A percentile compares a stretch with the other conserved stretches of the same genome.
These are phyloP conservation scores for Ophiostoma himal-ulmi DNA, from an alignment of 2,329 filamentous ascomycete genomes.

Conservation along the genomic window DNA sequence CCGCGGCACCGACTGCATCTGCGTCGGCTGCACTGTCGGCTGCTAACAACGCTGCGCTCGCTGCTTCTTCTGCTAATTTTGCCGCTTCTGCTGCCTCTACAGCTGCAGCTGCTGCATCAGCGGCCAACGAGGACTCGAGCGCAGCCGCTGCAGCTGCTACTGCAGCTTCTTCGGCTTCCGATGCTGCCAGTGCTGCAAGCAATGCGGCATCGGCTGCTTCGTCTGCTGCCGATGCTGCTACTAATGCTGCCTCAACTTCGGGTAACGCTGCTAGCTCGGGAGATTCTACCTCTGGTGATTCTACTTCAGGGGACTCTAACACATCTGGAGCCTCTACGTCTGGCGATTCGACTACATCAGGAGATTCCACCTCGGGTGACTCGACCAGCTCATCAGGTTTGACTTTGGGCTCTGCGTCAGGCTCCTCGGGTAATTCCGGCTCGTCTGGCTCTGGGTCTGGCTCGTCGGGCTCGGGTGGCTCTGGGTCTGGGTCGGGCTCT, in stretches of 20 bases:
- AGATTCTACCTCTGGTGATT: not conserved
- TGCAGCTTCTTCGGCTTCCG: not conserved
- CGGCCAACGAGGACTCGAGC: not conserved
- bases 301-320: not conserved
- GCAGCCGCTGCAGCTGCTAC: not conserved
- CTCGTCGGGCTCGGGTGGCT: not conserved
- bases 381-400: not conserved
- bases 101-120: constrained; percentile 15
- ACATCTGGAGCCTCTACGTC: not conserved
- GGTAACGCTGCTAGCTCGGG: not conserved
- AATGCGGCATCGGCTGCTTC: not conserved
- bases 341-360: not conserved
- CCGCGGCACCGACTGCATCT: not conserved
- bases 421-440: not conserved
- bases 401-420: not conserved
- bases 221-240: not conserved
- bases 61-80: not conserved
- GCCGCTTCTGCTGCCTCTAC: constrained; percentile 11
- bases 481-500: not conserved
- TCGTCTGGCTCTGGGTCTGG: not conserved
- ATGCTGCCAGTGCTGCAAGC: not conserved
- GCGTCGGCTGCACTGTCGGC: not conserved
- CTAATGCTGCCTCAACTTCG: not conserved
- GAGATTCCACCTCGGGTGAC: not conserved
- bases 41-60: not conserved